Evolutionary conservation across 805 yeast genomes (phyloP).

Genomic region (Hemisphaericaspora nanyangensis): DNA sequence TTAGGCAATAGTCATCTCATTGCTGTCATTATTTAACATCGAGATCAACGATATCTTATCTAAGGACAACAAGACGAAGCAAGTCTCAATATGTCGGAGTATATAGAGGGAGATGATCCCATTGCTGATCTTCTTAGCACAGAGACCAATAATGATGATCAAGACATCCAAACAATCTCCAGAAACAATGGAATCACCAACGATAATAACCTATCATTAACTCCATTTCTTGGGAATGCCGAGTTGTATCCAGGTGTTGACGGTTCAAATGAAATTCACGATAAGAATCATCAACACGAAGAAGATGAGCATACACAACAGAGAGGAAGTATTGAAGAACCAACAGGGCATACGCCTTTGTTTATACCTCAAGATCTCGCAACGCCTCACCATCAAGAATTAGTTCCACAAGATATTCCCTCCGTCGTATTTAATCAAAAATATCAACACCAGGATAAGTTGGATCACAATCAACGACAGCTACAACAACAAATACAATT

Average conservation of each 20-base stretch:
- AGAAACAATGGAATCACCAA: neutral
- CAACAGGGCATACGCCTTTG: constrained; percentile 11
- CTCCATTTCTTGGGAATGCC: constrained; percentile 5
- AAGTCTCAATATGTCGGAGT: neutral
- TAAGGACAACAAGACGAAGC: too few species aligned
- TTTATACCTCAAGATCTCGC: constrained; percentile 3
- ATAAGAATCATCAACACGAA: neutral
- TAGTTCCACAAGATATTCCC: constrained; percentile 7
- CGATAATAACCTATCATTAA: constrained; percentile 2
- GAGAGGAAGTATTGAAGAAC: neutral
- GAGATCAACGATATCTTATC: too few species aligned
- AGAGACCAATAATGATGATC: neutral
- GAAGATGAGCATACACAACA: neutral
- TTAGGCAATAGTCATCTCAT: too few species aligned
- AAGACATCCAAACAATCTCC: constrained; percentile 7
- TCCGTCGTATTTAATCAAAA: neutral
- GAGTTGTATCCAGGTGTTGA: neutral
- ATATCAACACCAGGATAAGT: constrained; percentile 1
- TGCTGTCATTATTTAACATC: too few species aligned
- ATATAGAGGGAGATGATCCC: constrained; percentile 1
- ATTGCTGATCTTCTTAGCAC: constrained; percentile 1
- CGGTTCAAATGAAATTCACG: neutral
- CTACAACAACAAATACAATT: constrained; percentile 6
- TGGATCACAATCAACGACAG: constrained; percentile 1
- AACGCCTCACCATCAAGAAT: constrained; percentile 3